These are phyloP conservation scores for Claviceps fusiformis DNA, from an alignment of 2,329 filamentous ascomycete species.

Conservation along the genomic window DNA sequence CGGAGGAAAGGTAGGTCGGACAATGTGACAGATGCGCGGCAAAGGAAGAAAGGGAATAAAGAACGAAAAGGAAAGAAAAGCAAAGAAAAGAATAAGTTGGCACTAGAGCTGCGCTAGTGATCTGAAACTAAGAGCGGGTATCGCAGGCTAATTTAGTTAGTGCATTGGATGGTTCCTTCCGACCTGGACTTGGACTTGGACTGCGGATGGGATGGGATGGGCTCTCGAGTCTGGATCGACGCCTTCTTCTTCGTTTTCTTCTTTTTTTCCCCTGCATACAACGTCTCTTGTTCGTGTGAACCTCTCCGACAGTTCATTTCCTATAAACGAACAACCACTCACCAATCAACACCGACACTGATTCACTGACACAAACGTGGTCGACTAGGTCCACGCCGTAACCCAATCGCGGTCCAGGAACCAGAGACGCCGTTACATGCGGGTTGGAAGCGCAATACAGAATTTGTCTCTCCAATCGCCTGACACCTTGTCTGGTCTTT, in stretches of 20 bases:
- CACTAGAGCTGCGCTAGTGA: background rate
- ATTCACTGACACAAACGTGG: too few species aligned
- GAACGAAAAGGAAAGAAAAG: background rate
- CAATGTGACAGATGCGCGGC: too few species aligned
- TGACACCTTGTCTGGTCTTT: background rate
- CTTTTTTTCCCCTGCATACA: background rate
- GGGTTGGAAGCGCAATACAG: background rate
- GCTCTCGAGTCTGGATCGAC: too few species aligned
- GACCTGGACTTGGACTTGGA: background rate
- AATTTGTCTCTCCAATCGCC: background rate
- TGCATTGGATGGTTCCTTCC: background rate
- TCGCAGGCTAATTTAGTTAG: background rate
- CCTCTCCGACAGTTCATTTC: background rate
- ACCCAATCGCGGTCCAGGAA: background rate
- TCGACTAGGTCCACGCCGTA: background rate
- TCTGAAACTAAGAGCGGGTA: background rate
- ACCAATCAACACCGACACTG: too few species aligned
- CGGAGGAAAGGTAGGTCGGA: too few species aligned
- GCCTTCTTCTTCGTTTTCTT: background rate
- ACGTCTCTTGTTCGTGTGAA: background rate
- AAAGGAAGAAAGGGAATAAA: too few species aligned
- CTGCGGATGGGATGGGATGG: background rate
- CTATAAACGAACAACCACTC: background rate
- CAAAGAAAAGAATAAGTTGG: background rate
- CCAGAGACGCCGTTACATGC: background rate